A percentile compares a stretch with the other conserved stretches of the same genome.
These are phyloP conservation scores for Pestalotiopsis sp. DNA, from an alignment of 2,329 filamentous ascomycete genomes.

Conservation along the genomic window DNA sequence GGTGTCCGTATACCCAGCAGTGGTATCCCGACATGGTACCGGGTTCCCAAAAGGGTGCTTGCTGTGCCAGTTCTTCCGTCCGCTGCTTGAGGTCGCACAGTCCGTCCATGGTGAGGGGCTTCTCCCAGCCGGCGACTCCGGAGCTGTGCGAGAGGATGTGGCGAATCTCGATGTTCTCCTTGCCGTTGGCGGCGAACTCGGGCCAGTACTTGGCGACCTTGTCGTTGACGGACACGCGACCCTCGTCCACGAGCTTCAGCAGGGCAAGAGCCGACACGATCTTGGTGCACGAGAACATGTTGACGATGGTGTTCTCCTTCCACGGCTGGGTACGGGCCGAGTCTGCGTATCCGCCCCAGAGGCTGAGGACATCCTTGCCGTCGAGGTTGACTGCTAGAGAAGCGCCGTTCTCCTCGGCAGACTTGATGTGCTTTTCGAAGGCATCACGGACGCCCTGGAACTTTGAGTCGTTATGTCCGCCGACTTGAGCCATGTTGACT, in stretches of 20 bases:
- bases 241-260: constrained; percentile 37
- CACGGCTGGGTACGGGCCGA: constrained; percentile 29
- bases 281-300: constrained; percentile 40
- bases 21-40: constrained; percentile 42
- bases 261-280: constrained; percentile 34
- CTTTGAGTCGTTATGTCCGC: constrained; percentile 36
- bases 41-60: constrained; percentile 42
- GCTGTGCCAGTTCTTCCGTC: constrained; percentile 33
- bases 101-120: constrained; percentile 29
- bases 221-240: constrained; percentile 32
- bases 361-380: constrained; percentile 37
- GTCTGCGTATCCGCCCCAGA: constrained; percentile 40
- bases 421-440: constrained; percentile 32
- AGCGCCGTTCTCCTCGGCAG: constrained; percentile 41
- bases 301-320: constrained; percentile 35
- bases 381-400: constrained; percentile 38
- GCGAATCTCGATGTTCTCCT: constrained; percentile 36
- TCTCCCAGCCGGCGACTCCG: constrained; percentile 33
- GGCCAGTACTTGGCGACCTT: constrained; percentile 43
- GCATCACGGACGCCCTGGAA: constrained; percentile 36
- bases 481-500: constrained; percentile 19
- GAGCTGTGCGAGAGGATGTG: constrained; percentile 40
- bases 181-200: constrained; percentile 40
- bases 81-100: constrained; percentile 31
- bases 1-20: constrained; percentile 36